Percentiles rank a stretch among this genome's conserved stretches.
These are phyloP conservation scores for Solanum peruvianum DNA, from an alignment of 257 asterid species.

Conservation along the genomic window DNA sequence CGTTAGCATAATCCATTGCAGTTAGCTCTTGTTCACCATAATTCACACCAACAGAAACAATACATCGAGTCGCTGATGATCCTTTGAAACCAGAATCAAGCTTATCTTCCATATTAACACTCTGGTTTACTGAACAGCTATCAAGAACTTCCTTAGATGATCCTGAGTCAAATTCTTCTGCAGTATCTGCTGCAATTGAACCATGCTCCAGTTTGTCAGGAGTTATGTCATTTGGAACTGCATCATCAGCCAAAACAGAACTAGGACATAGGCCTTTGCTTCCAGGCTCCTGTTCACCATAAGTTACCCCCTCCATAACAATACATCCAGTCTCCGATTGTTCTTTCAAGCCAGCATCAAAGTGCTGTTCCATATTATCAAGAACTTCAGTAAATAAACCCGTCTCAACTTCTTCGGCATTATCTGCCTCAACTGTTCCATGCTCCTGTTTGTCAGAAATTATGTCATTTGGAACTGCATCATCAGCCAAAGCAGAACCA, in stretches of 20 bases:
- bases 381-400: not conserved
- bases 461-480: not conserved
- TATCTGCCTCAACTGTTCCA: not conserved
- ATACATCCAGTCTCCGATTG: not conserved
- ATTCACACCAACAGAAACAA: not conserved
- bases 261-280: not conserved
- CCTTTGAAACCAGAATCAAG: not conserved
- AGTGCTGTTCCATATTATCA: not conserved
- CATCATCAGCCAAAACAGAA: not conserved
- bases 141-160: not conserved
- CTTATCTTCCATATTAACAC: not conserved
- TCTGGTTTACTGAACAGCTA: not conserved
- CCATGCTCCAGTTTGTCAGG: not conserved
- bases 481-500: not conserved
- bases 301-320: not conserved
- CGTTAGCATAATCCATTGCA: not conserved
- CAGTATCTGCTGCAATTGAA: not conserved
- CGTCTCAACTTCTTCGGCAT: not conserved
- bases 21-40: not conserved
- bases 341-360: not conserved
- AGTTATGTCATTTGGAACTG: not conserved
- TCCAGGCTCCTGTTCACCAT: not conserved
- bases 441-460: not conserved
- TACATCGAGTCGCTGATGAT: not conserved
- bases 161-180: not conserved